These are phyloP conservation scores for Myxozyma neglecta DNA, from an alignment of 805 yeast species.

Conservation along the genomic window DNA sequence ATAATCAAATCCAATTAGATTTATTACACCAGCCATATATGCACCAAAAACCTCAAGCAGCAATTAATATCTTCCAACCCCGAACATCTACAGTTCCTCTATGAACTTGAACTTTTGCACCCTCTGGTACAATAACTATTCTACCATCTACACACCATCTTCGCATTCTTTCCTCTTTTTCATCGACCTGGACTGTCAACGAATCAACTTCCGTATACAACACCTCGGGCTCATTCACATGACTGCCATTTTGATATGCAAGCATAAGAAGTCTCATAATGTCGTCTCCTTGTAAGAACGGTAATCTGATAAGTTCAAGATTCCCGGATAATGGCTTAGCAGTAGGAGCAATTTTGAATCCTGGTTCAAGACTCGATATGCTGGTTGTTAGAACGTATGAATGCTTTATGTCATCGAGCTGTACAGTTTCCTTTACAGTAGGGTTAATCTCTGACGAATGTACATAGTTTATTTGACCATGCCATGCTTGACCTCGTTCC, in stretches of 20 bases:
- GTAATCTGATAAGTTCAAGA: slow-evolving; percentile 52
- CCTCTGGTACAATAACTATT: slow-evolving; percentile 42
- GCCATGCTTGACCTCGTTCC: slow-evolving; percentile 51
- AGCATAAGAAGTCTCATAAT: slow-evolving; percentile 57
- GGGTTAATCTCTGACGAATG: slow-evolving; percentile 1
- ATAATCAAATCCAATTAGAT: too few relatives aligned
- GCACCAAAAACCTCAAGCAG: slow-evolving; percentile 9
- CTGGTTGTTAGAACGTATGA: slow-evolving; percentile 63
- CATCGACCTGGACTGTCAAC: slow-evolving; percentile 36
- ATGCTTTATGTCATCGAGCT: slow-evolving; percentile 44
- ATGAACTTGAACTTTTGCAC: slow-evolving; percentile 24
- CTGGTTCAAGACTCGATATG: slow-evolving; percentile 57
- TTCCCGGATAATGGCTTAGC: slow-evolving; percentile 48
- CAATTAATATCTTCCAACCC: slow-evolving; percentile 33
- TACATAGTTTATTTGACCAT: slow-evolving; percentile 43
- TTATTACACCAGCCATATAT: not conserved
- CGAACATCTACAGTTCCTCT: slow-evolving; percentile 24
- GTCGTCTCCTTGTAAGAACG: slow-evolving; percentile 39
- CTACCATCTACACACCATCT: slow-evolving; percentile 67
- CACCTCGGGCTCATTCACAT: slow-evolving; percentile 52
- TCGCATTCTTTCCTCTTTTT: slow-evolving; percentile 46
- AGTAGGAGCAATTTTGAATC: slow-evolving; percentile 62
- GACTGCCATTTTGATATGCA: slow-evolving; percentile 59
- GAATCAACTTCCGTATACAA: slow-evolving; percentile 44
- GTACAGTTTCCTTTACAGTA: not conserved